phyloP scores from a whole-genome alignment of 805 yeast genomes.

The Candida krabiensis region DNA sequence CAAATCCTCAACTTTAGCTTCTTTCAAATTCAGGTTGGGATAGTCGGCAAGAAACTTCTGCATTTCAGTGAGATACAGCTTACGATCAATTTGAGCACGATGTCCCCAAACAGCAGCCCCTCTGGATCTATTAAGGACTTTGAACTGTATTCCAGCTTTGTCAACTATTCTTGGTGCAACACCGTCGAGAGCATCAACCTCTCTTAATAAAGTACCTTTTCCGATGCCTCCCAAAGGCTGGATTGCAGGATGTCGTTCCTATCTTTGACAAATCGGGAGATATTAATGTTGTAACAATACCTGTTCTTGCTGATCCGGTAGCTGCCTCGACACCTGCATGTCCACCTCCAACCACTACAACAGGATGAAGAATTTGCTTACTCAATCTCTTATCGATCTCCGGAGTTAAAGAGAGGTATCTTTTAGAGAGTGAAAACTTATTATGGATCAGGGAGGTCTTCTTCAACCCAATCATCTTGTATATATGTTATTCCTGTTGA shows the following conservation, averaged over 20 bases:
- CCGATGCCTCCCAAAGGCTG: constrained; percentile 98
- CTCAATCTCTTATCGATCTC: constrained; percentile 36
- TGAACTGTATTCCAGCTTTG: constrained; percentile 88
- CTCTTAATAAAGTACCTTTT: constrained; percentile 87
- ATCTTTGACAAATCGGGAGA: constrained; percentile 76
- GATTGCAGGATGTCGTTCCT: constrained; percentile 96
- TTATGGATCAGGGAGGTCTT: too few species aligned
- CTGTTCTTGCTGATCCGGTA: constrained; percentile 85
- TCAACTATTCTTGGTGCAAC: constrained; percentile 86
- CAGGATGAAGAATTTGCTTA: constrained; percentile 48
- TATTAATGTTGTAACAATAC: constrained; percentile 65
- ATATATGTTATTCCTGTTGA: too few species aligned
- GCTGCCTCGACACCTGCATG: constrained; percentile 99
- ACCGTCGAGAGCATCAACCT: constrained; percentile 96
- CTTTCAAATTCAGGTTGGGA: constrained; percentile 55
- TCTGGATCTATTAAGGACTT: constrained; percentile 77
- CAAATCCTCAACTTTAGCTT: constrained; percentile 84
- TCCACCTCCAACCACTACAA: constrained; percentile 93
- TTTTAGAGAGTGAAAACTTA: too few species aligned
- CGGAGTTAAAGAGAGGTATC: constrained; percentile 32
- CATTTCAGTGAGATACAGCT: constrained; percentile 77
- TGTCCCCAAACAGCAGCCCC: constrained; percentile 99
- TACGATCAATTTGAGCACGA: constrained; percentile 91
- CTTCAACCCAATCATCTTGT: too few species aligned
- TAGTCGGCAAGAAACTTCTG: constrained; percentile 59